Evolutionary conservation across 768 basidiomycete species (phyloP), one percentile per base, ranked within the genome.

Genomic region (Rhizopogon vesiculosus): DNA sequence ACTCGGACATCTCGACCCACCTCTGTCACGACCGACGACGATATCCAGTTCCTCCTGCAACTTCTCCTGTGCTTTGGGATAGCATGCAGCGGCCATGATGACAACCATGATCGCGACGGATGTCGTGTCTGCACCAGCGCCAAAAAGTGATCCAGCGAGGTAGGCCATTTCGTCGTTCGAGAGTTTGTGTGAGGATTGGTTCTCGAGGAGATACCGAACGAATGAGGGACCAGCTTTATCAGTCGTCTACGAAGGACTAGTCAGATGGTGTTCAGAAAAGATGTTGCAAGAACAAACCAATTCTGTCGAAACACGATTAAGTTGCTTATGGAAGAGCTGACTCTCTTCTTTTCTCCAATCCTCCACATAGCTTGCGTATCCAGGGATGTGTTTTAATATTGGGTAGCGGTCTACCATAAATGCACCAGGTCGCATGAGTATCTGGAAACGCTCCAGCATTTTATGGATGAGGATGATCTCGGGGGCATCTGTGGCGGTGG

Each of bases 111-210:
- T 80, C 0, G 79, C 83, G 10, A 81, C 78, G 3, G 83, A 81
- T 8, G 82, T 86, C 61, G 85, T 86, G 59, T 85, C 85, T 0
- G 81, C 78, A 13, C 85, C 85, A 35, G 84, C 85, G 25, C 85
- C 85, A 56, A 84, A 87, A 68, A 87, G 80, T 40, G 78, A 76
- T 0, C 85, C 85, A 0, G 81, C 80, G 25, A 87, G 76, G 63
- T 86, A 87, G 0, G 84, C 79, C 28, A 78, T 76, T 61, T 87
- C 84, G 53, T 79, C 72, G 53, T 81, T 72, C 3, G 82, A 76
- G 9, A 86, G 75, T 10, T 76, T 79, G 45, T 82, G 77, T 45
- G 80, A 76, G 1, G 63, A 55, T 61, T 85, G 82, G 16, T 78
- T 77, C 58, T 84, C 79, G 1, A 86, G 69, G 29, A 86, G 76